phyloP scores from a whole-genome alignment of 2,329 filamentous ascomycete species.

The Colletotrichum agaves region DNA sequence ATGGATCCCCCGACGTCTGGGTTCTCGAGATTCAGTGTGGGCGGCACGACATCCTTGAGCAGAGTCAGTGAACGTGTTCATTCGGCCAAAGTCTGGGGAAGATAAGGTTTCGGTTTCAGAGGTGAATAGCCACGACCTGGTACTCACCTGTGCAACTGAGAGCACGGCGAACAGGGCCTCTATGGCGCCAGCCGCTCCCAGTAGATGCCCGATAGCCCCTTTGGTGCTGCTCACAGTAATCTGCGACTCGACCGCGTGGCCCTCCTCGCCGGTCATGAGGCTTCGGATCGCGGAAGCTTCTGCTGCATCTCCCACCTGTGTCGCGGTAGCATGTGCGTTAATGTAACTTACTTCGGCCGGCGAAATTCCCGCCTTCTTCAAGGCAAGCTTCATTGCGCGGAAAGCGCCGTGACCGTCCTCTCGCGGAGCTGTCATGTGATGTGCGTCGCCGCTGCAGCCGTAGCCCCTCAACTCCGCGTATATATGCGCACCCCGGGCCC shows the following conservation, averaged over 20 bases:
- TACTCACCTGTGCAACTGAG: constrained; percentile 78
- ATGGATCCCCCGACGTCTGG: constrained; percentile 77
- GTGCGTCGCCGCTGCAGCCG: constrained; percentile 87
- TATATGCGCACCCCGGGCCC: constrained; percentile 78
- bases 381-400: constrained; percentile 84
- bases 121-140: constrained; percentile 8
- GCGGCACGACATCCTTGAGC: constrained; percentile 78
- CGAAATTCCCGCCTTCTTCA: constrained; percentile 75
- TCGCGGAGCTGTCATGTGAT: constrained; percentile 92
- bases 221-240: constrained; percentile 95
- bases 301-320: constrained; percentile 84
- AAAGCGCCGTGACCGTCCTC: constrained; percentile 85
- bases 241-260: constrained; percentile 67
- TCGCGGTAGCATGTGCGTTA: constrained; percentile 95
- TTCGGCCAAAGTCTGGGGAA: constrained; percentile 11
- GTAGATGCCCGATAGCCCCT: constrained; percentile 88
- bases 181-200: constrained; percentile 90
- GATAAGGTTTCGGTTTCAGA: constrained; percentile 36
- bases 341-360: constrained; percentile 86
- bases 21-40: constrained; percentile 83
- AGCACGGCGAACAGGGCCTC: constrained; percentile 89
- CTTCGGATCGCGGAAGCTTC: constrained; percentile 86
- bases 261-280: constrained; percentile 79
- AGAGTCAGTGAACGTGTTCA: constrained; percentile 10
- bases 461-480: constrained; percentile 93